Evolutionary conservation across 176 grass and related monocot species (phyloP).

Genomic region (Aegilops umbellulata): DNA sequence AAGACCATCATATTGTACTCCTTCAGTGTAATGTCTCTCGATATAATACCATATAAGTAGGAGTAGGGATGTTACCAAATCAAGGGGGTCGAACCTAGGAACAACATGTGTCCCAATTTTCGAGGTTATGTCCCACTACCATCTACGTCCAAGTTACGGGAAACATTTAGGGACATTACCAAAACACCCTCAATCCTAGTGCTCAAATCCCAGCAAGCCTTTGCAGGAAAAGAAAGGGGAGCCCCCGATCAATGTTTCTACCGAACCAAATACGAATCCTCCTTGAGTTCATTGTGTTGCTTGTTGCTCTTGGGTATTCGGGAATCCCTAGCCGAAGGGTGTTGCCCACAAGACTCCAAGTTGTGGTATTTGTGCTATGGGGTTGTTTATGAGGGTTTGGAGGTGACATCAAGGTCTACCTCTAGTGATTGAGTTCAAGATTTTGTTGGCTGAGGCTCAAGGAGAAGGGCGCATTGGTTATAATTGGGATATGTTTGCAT

Average conservation of each 20-base stretch:
- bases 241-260: not conserved
- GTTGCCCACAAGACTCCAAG: not conserved
- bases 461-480: not conserved
- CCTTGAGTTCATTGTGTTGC: not conserved
- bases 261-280: not conserved
- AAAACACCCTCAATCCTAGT: not conserved
- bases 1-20: not conserved
- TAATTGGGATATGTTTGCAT: no score
- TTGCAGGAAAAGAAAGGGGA: not conserved
- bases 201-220: not conserved
- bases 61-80: not conserved
- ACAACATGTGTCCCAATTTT: not conserved
- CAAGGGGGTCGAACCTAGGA: not conserved
- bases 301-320: not conserved
- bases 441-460: not conserved
- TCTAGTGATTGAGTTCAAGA: not conserved
- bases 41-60: not conserved
- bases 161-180: no score
- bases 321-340: not conserved
- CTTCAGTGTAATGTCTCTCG: no score
- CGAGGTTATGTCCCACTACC: not conserved
- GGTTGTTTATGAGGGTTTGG: not conserved
- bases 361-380: not conserved
- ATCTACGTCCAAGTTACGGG: no score
- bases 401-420: not conserved